Evolutionary conservation across 257 asterid genomes (phyloP).

Genomic region (Asclepias syriaca): DNA sequence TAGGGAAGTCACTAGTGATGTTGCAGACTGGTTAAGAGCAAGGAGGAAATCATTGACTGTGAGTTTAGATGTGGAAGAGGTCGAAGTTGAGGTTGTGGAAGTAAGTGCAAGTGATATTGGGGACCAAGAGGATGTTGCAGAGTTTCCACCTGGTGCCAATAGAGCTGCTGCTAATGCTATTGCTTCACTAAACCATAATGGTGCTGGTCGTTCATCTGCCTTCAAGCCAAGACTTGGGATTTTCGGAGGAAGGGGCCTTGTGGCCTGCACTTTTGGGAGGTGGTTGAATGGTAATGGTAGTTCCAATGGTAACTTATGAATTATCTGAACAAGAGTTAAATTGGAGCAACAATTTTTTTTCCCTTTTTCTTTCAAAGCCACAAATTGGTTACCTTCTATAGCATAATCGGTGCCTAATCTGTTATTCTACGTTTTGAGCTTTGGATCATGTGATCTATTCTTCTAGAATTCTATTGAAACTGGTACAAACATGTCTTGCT

Average conservation of each 20-base stretch:
- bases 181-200: slow-evolving; percentile 32
- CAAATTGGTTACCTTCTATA: slow-evolving; percentile 13
- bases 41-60: slow-evolving; percentile 54
- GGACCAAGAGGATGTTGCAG: slow-evolving; percentile 43
- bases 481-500: slow-evolving; percentile 4
- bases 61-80: slow-evolving; percentile 65
- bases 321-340: slow-evolving; percentile 17
- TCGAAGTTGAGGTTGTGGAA: slow-evolving; percentile 47
- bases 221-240: slow-evolving; percentile 43
- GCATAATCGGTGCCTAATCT: slow-evolving; percentile 12
- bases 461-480: background rate
- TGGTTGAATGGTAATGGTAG: slow-evolving; percentile 43
- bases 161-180: slow-evolving; percentile 21
- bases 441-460: background rate
- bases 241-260: slow-evolving; percentile 49
- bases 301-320: slow-evolving; percentile 33
- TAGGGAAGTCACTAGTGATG: slow-evolving; percentile 56
- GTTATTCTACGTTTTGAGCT: slow-evolving; percentile 6
- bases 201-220: slow-evolving; percentile 28
- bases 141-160: slow-evolving; percentile 33
- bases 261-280: slow-evolving; percentile 59
- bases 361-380: slow-evolving; percentile 2
- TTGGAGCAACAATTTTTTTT: slow-evolving; percentile 6
- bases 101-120: slow-evolving; percentile 53
- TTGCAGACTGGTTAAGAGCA: slow-evolving; percentile 59